Conservation (phyloP, 179 eudicot genomes). For the Patellifolia procumbens region DNA sequence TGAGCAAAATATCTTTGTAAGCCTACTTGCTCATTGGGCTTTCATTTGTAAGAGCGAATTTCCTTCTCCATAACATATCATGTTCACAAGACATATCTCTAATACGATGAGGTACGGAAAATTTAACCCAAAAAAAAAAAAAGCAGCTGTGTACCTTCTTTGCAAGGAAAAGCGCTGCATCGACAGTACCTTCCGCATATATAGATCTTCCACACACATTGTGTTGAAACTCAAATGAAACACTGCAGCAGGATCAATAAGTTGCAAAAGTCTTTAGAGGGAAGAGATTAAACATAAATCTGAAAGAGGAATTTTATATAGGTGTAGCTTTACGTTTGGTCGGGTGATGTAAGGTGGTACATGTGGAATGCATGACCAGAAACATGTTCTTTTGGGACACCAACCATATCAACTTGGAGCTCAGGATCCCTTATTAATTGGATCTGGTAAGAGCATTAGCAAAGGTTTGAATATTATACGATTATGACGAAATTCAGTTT, state of each 20-base stretch:
- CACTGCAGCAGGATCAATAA: constrained; percentile 45
- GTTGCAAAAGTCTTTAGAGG: background rate
- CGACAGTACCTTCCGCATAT: constrained; percentile 93
- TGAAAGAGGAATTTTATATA: background rate
- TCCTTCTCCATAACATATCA: background rate
- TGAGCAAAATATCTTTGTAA: background rate
- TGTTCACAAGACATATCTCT: background rate
- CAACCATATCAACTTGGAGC: constrained; percentile 76
- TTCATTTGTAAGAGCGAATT: background rate
- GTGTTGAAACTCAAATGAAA: constrained; percentile 88
- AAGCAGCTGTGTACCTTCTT: constrained; percentile 55
- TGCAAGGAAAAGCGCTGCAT: constrained; percentile 87
- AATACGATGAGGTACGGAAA: background rate
- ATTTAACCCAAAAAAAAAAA: background rate
- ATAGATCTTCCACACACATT: constrained; percentile 96
- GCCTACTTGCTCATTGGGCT: background rate
- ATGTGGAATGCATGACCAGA: constrained; percentile 88
- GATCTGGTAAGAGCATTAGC: constrained; percentile 43
- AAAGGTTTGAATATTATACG: background rate
- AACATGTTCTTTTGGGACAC: constrained; percentile 77
- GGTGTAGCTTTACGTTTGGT: constrained; percentile 56
- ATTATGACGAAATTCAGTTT: background rate
- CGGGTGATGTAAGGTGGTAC: constrained; percentile 85
- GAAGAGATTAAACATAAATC: background rate
- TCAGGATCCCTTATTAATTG: constrained; percentile 70